Percentiles rank a stretch among this genome's conserved stretches.
phyloP scores from a whole-genome alignment of 306 rosid genomes.

The Malus asiatica region DNA sequence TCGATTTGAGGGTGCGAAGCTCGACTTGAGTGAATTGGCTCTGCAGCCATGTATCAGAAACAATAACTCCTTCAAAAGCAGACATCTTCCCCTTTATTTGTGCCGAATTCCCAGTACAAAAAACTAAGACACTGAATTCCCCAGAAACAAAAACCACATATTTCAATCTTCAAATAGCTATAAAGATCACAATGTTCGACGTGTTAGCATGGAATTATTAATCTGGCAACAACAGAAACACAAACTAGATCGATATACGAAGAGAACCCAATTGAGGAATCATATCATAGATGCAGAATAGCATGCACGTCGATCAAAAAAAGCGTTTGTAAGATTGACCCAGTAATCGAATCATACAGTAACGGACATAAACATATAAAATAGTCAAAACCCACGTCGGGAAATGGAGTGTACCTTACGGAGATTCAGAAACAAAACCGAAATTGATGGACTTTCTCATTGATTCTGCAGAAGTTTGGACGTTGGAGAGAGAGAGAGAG shows the following conservation, averaged over 20 bases:
- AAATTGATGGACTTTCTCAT: conserved; percentile 20
- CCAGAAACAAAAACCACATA: conserved; percentile 9
- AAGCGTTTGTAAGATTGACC: conserved; percentile 15
- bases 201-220: conserved; percentile 1
- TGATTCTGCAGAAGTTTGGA: conserved; percentile 1
- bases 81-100: conserved; percentile 58
- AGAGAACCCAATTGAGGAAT: conserved; percentile 12
- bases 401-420: conserved; percentile 29
- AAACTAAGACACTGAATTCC: conserved; percentile 15
- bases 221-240: neutral
- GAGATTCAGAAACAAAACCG: conserved; percentile 21
- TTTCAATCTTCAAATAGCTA: neutral
- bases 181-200: neutral
- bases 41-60: conserved; percentile 90
- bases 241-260: conserved; percentile 6
- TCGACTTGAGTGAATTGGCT: conserved; percentile 99
- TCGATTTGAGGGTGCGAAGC: conserved; percentile 89
- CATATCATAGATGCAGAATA: conserved; percentile 6
- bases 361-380: neutral
- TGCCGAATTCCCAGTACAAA: conserved; percentile 19
- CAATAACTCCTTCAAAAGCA: conserved; percentile 80
- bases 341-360: conserved; percentile 13
- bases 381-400: conserved; percentile 13
- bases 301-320: conserved; percentile 14
- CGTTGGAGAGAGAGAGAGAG: neutral